These are phyloP conservation scores for Cutaneotrichosporon cyanovorans DNA, from an alignment of 1,284 basidiomycete genomes.

Conservation along the genomic window DNA sequence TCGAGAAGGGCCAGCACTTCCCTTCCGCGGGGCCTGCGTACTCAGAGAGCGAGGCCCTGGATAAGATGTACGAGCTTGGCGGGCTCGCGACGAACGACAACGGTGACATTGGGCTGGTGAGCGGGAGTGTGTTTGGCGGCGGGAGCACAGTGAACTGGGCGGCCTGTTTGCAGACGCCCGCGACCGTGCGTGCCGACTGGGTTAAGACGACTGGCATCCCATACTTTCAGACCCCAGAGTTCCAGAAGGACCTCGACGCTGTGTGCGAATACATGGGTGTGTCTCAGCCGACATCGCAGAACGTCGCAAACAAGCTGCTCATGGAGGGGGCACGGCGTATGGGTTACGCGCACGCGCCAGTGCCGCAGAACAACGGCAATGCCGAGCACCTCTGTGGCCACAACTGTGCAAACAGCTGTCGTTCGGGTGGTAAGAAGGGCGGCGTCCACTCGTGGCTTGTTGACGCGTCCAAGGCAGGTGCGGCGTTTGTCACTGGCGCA, in stretches of 20 bases:
- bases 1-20: slow-evolving; percentile 48
- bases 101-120: slow-evolving; percentile 43
- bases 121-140: slow-evolving; percentile 47
- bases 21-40: slow-evolving; percentile 37
- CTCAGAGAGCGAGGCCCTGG: slow-evolving; percentile 40
- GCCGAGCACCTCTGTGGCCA: slow-evolving; percentile 5
- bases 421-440: slow-evolving; percentile 18
- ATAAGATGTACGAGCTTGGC: slow-evolving; percentile 42
- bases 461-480: slow-evolving; percentile 17
- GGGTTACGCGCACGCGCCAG: slow-evolving; percentile 14
- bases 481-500: slow-evolving; percentile 11
- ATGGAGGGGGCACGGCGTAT: slow-evolving; percentile 23
- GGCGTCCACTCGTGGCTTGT: slow-evolving; percentile 20
- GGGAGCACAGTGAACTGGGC: slow-evolving; percentile 51
- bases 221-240: slow-evolving; percentile 8
- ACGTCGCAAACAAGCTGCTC: slow-evolving; percentile 17
- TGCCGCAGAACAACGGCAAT: slow-evolving; percentile 20
- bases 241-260: slow-evolving; percentile 8
- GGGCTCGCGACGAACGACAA: slow-evolving; percentile 45
- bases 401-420: slow-evolving; percentile 16
- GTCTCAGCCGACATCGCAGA: slow-evolving; percentile 16
- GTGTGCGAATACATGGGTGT: slow-evolving; percentile 12
- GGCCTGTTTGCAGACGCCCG: slow-evolving; percentile 32
- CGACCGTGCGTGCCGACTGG: slow-evolving; percentile 10
- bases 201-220: background rate